These are phyloP conservation scores for Thalassiosira allenii DNA, from an alignment of 352 stramenopile genomes.

Conservation along the genomic window DNA sequence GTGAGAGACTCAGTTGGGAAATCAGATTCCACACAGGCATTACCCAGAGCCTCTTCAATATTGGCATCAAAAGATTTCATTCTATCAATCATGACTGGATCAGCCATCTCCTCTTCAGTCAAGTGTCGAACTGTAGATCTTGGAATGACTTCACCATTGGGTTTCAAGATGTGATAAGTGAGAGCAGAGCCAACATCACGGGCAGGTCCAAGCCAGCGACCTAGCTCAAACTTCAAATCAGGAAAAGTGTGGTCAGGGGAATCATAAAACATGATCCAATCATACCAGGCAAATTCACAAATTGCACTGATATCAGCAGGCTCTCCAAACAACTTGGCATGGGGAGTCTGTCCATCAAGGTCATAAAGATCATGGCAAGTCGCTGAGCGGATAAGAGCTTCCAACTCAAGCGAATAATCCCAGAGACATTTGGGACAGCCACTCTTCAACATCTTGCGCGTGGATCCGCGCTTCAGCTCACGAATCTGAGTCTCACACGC, in stretches of 20 bases:
- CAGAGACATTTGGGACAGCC: slow-evolving; percentile 38
- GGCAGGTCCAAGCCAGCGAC: slow-evolving; percentile 48
- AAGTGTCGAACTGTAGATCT: slow-evolving; percentile 38
- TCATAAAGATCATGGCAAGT: slow-evolving; percentile 31
- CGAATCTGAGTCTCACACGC: slow-evolving; percentile 38
- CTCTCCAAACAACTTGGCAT: slow-evolving; percentile 4
- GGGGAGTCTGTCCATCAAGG: neutral
- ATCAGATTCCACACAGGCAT: too few relatives aligned
- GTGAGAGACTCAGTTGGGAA: too few relatives aligned
- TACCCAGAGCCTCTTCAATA: too few relatives aligned
- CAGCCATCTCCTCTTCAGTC: slow-evolving; percentile 13
- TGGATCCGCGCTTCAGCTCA: slow-evolving; percentile 28
- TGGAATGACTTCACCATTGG: slow-evolving; percentile 45
- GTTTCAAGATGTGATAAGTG: slow-evolving; percentile 43
- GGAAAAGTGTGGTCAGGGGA: neutral
- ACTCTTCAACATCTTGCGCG: slow-evolving; percentile 33
- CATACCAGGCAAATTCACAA: slow-evolving; percentile 15
- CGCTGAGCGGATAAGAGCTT: slow-evolving; percentile 28
- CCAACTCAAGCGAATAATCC: slow-evolving; percentile 49
- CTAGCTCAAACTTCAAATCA: slow-evolving; percentile 28
- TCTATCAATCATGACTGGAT: too few relatives aligned
- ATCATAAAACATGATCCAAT: slow-evolving; percentile 34
- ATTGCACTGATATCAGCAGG: slow-evolving; percentile 3
- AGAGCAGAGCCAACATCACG: slow-evolving; percentile 39
- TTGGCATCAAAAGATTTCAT: too few relatives aligned